These are phyloP conservation scores for Chaetothyriales sp. DNA, from an alignment of 2,329 filamentous ascomycete species.

Conservation along the genomic window DNA sequence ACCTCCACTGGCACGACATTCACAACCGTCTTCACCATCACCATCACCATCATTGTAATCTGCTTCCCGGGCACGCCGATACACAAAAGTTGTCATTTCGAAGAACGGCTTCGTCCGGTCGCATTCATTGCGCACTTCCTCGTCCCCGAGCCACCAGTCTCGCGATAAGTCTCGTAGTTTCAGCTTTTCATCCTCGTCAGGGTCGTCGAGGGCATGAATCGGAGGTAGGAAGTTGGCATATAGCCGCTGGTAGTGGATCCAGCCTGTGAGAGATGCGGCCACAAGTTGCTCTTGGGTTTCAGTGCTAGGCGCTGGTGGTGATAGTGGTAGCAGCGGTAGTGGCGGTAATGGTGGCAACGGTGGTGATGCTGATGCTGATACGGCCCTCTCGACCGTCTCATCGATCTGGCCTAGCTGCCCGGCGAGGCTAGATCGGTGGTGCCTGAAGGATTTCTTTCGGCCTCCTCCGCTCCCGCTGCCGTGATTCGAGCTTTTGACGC, in stretches of 20 bases:
- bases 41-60: no score
- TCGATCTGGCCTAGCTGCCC: slow-evolving; percentile 1
- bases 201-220: neutral
- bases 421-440: neutral
- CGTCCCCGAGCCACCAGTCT: neutral
- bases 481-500: no score
- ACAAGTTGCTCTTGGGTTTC: neutral
- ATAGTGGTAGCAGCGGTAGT: no score
- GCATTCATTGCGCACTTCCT: neutral
- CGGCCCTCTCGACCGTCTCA: neutral
- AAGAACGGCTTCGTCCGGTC: neutral
- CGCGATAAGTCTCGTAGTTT: neutral
- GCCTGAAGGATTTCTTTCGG: no score
- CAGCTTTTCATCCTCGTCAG: neutral
- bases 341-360: no score
- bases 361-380: neutral
- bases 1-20: no score
- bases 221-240: neutral
- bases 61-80: neutral
- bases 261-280: neutral
- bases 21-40: no score
- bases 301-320: neutral
- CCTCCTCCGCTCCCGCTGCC: no score
- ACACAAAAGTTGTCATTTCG: slow-evolving; percentile 1
- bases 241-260: neutral